Evolutionary conservation across 352 stramenopile genomes (phyloP).

Genomic region (Phytophthora melonis): DNA sequence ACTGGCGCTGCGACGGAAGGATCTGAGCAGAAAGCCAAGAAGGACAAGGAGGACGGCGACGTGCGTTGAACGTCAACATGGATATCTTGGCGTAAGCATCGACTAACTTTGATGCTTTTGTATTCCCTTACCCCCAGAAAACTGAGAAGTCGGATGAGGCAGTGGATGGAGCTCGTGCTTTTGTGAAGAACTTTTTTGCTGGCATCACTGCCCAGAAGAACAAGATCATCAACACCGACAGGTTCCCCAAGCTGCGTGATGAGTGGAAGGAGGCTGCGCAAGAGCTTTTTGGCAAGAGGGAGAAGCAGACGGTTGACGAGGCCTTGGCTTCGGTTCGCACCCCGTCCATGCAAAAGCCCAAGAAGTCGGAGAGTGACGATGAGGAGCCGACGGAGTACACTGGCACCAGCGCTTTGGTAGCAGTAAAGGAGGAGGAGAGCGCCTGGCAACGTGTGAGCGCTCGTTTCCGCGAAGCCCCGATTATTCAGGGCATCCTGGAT

Average conservation of each 20-base stretch:
- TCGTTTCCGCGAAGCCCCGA: conserved; percentile 94
- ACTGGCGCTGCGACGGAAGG: conserved; percentile 17
- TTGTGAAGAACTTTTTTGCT: conserved; percentile 70
- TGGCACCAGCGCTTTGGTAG: conserved; percentile 77
- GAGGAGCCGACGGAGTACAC: conserved; percentile 71
- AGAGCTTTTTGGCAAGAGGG: conserved; percentile 82
- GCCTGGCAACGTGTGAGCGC: conserved; percentile 95
- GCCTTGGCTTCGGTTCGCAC: conserved; percentile 76
- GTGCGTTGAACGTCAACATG: conserved; percentile 3
- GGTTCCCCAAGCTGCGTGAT: conserved; percentile 57
- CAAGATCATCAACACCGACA: conserved; percentile 68
- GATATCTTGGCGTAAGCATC: neutral
- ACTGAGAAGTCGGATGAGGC: conserved; percentile 40
- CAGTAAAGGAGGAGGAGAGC: conserved; percentile 94
- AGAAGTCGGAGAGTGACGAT: conserved; percentile 43
- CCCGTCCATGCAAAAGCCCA: conserved; percentile 46
- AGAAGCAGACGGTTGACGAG: conserved; percentile 81
- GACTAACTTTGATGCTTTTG: neutral
- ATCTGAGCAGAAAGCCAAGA: conserved; percentile 22
- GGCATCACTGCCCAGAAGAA: conserved; percentile 58
- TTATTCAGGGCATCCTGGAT: conserved; percentile 93
- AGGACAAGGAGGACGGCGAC: conserved; percentile 31
- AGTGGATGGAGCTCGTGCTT: conserved; percentile 51
- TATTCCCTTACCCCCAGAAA: conserved; percentile 27
- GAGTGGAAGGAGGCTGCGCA: conserved; percentile 78